Base-by-base conservation (phyloP, 495 filamentous ascomycete species). In the Xylaria telfairii region DNA sequence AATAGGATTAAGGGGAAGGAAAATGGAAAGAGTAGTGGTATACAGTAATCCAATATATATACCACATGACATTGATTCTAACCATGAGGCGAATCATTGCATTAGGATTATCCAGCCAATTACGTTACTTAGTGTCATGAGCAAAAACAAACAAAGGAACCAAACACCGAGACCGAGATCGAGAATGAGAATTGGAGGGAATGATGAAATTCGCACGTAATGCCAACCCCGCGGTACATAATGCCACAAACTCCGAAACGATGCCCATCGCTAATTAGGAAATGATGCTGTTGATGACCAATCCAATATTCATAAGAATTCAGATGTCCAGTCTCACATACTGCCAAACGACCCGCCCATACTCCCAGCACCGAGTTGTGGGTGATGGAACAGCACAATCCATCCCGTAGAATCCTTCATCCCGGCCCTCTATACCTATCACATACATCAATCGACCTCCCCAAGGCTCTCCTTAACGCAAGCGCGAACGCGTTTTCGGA, bases 381-480 rank as follows among this genome's bases (percentile, higher is more conserved):
- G 26, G 26, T 13, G 8, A 51, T 13, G 21, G 1, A 51, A 9
- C 21, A 13, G 12, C 9, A 10, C 3, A 26, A 26, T 21, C 17
- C 46, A 10, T 24, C 44, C 26, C 26, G 7, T 24, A 21, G 2
- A 4, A 54, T 17, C 51, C 46, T 26, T 24, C 65, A 15, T 65
- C 13, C 41, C 21, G 37, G 15, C 46, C 19, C 28, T 28, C 15
- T 54, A 37, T 39, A 46, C 42, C 4, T 10, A 19, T 44, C 37
- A 28, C 24, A 39, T 17, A 4, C 26, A 0, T 63, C 17, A 64
- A 75, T 79, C 90, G 42, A 90, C 90, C 81, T 93, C 93, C 12
- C 92, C 94, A 75, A 95, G 79, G 77, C 95, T 98, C 78, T 91
- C 91, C 78, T 93, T 85, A 6, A 98, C 95, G 75, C 91, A 92